A percentile compares a stretch with the other conserved stretches of the same genome.
These are phyloP conservation scores for Chaetomium tenue DNA, from an alignment of 495 filamentous ascomycete species.

Conservation along the genomic window DNA sequence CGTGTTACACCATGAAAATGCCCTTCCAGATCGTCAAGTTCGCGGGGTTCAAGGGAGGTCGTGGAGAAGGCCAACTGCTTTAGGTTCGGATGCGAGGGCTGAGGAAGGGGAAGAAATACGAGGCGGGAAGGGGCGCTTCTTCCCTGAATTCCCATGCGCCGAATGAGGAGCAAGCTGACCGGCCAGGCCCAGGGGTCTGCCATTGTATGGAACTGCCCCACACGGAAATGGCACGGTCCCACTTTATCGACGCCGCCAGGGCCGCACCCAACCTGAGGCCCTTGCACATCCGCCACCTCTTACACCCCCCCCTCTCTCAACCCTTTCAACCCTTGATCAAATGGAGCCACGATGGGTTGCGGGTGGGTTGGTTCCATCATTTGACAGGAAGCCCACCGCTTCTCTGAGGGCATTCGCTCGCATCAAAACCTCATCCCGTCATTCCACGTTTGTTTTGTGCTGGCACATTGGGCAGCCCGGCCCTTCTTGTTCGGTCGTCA, in stretches of 20 bases:
- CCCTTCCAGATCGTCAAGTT: not conserved
- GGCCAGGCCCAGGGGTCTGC: slow-evolving; percentile 10
- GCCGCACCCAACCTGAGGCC: slow-evolving; percentile 7
- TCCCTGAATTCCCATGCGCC: slow-evolving; percentile 22
- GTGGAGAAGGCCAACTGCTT: slow-evolving; percentile 2
- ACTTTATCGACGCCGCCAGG: slow-evolving; percentile 7
- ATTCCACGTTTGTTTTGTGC: not conserved
- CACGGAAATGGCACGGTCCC: slow-evolving; percentile 5
- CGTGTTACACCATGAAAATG: slow-evolving; percentile 8
- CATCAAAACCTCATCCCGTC: not conserved
- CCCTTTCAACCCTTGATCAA: slow-evolving; percentile 17
- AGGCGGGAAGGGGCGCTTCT: slow-evolving; percentile 30
- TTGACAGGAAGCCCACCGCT: slow-evolving; percentile 10
- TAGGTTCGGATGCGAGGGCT: slow-evolving; percentile 14
- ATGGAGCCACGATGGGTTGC: slow-evolving; percentile 23
- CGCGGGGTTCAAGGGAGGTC: slow-evolving; percentile 4
- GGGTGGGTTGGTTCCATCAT: not conserved
- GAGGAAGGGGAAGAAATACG: slow-evolving; percentile 27
- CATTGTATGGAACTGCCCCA: slow-evolving; percentile 11
- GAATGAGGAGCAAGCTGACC: slow-evolving; percentile 20
- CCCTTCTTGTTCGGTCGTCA: not conserved
- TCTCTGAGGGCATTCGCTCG: not conserved
- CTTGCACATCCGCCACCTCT: slow-evolving; percentile 9
- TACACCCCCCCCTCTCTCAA: not conserved
- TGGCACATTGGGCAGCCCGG: slow-evolving; percentile 17